Base-by-base conservation (phyloP, 176 grass and related monocot genomes). In the Cenchrus americanus region DNA sequence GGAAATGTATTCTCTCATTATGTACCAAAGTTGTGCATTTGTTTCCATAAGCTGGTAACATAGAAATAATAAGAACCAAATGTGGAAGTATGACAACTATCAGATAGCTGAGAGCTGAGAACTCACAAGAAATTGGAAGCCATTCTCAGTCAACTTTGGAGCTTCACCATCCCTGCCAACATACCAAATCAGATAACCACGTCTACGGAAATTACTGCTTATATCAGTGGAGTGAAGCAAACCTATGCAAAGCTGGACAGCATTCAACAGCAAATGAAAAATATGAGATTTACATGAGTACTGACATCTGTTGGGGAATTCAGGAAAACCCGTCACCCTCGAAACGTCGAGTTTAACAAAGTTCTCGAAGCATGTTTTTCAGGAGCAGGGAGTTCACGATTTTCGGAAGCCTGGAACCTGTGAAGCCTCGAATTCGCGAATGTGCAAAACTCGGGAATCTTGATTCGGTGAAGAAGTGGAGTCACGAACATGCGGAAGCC, bases 1-100 rank as follows among this genome's bases (percentile, higher is more conserved):
- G 82, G 91, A 98, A 70, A 98, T 98, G 60, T 95, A 98, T 93
- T 97, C 95, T 91, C 92, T 84, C 89, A 97, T 94, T 86, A 97
- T 93, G 84, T 97, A 94, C 95, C 95, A 97, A 78, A 97, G 90
- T 66, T 97, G 95, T 41, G 95, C 90, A 82, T 93, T 93, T 86
- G 91, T 98, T 72, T 95, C 96, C 96, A 95, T 95, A 49, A 95
- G 91, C 96, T 98, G 87, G 43, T 86, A n/a, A 40, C 66, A 64
- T 43, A 84, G 85, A 82, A 77, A 79, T 27, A 62, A 48, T 86
- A 67, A 85, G 64, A 88, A 46, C 34, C 2, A 37, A 90, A 79
- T 7, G 49, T 63, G 37, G 46, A 84, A 90, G 51, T 44, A 0
- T 81, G 27, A 23, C 41, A 61, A 21, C 73, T 78, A 82, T 14